phyloP scores from a whole-genome alignment of 306 rosid genomes.

The Parietaria judaica region DNA sequence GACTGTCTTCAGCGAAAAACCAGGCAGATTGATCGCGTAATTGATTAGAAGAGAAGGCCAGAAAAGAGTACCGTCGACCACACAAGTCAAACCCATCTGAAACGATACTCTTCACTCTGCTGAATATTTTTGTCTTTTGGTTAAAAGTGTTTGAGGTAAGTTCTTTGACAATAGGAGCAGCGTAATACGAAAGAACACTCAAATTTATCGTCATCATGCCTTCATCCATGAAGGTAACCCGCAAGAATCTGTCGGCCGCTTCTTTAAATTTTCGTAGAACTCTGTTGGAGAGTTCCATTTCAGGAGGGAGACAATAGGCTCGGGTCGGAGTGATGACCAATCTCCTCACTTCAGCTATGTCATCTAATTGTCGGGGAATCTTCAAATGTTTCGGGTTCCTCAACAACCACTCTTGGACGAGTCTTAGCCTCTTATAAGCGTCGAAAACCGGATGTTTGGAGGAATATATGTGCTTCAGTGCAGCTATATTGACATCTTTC shows the following conservation, averaged over 20 bases:
- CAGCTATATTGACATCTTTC: constrained; percentile 62
- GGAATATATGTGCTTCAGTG: constrained; percentile 59
- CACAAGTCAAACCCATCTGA: constrained; percentile 58
- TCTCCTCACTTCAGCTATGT: constrained; percentile 65
- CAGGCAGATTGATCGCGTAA: constrained; percentile 83
- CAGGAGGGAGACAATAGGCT: constrained; percentile 77
- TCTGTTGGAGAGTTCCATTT: constrained; percentile 76
- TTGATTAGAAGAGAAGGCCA: constrained; percentile 85
- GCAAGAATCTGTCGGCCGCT: constrained; percentile 62
- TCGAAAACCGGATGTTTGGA: constrained; percentile 54
- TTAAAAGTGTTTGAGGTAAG: constrained; percentile 43
- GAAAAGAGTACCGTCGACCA: constrained; percentile 57
- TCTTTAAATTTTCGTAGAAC: constrained; percentile 61
- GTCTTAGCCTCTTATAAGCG: constrained; percentile 45
- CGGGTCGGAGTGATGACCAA: constrained; percentile 75
- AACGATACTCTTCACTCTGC: constrained; percentile 48
- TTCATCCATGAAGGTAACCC: constrained; percentile 91
- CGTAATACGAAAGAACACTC: constrained; percentile 46
- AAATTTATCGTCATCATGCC: constrained; percentile 66
- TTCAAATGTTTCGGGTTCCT: constrained; percentile 57
- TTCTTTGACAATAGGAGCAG: constrained; percentile 67
- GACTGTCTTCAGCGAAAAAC: constrained; percentile 56
- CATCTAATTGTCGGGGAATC: constrained; percentile 42
- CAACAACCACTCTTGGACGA: constrained; percentile 65
- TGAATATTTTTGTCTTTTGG: constrained; percentile 51